Percentiles rank a stretch among this genome's conserved stretches.
These are phyloP conservation scores for Apiospora aurea DNA, from an alignment of 2,329 filamentous ascomycete species.

Conservation along the genomic window DNA sequence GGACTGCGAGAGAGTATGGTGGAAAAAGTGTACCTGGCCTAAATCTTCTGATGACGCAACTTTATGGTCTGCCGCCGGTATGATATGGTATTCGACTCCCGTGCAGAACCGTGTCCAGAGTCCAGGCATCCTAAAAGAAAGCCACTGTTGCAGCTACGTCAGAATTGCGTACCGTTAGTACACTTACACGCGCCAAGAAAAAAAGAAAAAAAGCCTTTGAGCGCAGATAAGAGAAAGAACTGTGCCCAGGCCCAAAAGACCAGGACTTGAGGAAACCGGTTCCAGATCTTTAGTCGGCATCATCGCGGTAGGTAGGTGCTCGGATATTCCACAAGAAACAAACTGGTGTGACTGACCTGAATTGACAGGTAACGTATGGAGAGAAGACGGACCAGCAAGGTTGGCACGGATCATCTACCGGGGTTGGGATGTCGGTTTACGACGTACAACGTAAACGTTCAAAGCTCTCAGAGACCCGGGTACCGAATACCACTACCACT, in stretches of 20 bases:
- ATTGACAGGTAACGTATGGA: conserved; percentile 3
- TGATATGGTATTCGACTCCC: neutral
- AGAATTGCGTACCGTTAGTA: neutral
- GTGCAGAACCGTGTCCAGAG: neutral
- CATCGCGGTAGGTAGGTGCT: neutral
- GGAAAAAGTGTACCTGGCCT: neutral
- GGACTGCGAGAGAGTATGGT: neutral
- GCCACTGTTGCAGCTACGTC: neutral
- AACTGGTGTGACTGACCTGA: neutral
- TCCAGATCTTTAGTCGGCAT: neutral
- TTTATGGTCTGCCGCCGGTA: neutral
- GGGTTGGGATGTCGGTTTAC: conserved; percentile 13
- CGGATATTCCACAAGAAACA: neutral
- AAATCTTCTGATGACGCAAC: conserved; percentile 6
- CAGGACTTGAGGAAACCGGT: neutral
- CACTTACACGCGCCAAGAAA: neutral
- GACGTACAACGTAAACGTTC: conserved; percentile 12
- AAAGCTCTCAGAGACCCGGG: neutral
- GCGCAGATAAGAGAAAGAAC: neutral
- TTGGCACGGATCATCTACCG: conserved; percentile 14
- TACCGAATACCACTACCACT: conserved; percentile 1
- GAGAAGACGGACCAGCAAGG: conserved; percentile 6
- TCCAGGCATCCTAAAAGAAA: neutral
- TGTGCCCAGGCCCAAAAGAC: neutral
- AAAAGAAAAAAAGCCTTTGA: neutral